Percentiles rank a stretch among this genome's conserved stretches.
Evolutionary conservation across 495 filamentous ascomycete genomes (phyloP).

Genomic region (Xylaria sp.): DNA sequence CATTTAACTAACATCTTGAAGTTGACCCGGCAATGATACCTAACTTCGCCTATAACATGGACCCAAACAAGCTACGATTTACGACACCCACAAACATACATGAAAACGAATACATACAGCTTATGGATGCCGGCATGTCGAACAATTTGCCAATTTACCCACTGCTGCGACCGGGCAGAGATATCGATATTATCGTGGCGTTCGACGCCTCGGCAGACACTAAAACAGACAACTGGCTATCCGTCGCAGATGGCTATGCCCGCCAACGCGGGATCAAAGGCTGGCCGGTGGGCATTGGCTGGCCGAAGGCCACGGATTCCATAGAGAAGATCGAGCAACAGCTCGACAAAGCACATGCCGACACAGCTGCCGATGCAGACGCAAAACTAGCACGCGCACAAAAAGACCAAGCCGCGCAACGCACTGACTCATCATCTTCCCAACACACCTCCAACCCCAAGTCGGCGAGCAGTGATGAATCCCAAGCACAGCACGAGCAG

Average conservation of each 20-base stretch:
- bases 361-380: slow-evolving; percentile 63
- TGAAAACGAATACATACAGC: slow-evolving; percentile 71
- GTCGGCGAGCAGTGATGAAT: slow-evolving; percentile 12
- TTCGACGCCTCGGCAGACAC: slow-evolving; percentile 88
- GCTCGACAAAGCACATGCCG: slow-evolving; percentile 72
- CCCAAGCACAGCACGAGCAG: slow-evolving; percentile 39
- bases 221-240: slow-evolving; percentile 90
- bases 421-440: slow-evolving; percentile 25
- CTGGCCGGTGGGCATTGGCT: slow-evolving; percentile 91
- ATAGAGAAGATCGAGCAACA: slow-evolving; percentile 63
- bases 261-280: slow-evolving; percentile 86
- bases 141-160: slow-evolving; percentile 98
- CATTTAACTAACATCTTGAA: neutral
- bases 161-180: slow-evolving; percentile 81
- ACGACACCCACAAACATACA: slow-evolving; percentile 79
- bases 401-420: slow-evolving; percentile 50
- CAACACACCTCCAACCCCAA: slow-evolving; percentile 27
- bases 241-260: slow-evolving; percentile 89
- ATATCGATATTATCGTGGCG: slow-evolving; percentile 89
- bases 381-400: slow-evolving; percentile 69
- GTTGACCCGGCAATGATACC: slow-evolving; percentile 86
- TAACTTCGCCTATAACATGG: slow-evolving; percentile 84
- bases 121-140: slow-evolving; percentile 98
- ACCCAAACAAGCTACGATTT: slow-evolving; percentile 67
- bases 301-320: slow-evolving; percentile 70